Base-by-base conservation (phyloP, 2,329 filamentous ascomycete genomes). In the Paraphaeosphaeria minitans region DNA sequence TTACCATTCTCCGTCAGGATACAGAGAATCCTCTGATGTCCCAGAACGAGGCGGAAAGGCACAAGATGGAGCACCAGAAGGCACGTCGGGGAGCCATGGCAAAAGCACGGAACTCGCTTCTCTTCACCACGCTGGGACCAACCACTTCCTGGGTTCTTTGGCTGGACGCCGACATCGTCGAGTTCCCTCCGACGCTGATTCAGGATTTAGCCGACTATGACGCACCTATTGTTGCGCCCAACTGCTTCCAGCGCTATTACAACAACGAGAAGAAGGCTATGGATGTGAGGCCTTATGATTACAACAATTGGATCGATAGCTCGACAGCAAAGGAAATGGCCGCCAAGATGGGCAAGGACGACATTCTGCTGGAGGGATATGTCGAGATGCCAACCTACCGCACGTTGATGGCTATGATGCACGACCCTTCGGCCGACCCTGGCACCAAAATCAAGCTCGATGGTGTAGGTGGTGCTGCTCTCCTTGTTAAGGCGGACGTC, bases 291-390 rank as follows among this genome's bases (percentile, higher is more conserved):
- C 88, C 93, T 0, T 99, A 99, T 76, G 95, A 99, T 79, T 98
- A 89, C 83, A 99, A 99, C 81, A 96, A 91, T 75, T 99, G 95
- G 95, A 88, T 94, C 71, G 95, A 99, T 74, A 96, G 91, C 73
- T 84, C 89, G 1, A 89, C 85, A 1, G 94, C 95, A 0, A 85
- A 89, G 72, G 84, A 90, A 37, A 80, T 99, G 63, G 93, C 86
- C 2, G 80, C 84, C 12, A 87, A 87, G 69, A 93, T 99, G 93
- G 91, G 87, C 0, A 89, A 89, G 0, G 94, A 99, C 68, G 95
- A 99, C 49, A 93, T 99, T 64, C 79, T 99, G 53, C 82, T 98
- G 4, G 95, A 99, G 78, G 95, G 95, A 7, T 99, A 99, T 73
- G 86, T 86, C 0, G 92, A 97, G 72, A 91, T 98, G 85, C 87